Conservation (phyloP, 2,329 filamentous ascomycete species). For the Fusarium duplospermum region DNA sequence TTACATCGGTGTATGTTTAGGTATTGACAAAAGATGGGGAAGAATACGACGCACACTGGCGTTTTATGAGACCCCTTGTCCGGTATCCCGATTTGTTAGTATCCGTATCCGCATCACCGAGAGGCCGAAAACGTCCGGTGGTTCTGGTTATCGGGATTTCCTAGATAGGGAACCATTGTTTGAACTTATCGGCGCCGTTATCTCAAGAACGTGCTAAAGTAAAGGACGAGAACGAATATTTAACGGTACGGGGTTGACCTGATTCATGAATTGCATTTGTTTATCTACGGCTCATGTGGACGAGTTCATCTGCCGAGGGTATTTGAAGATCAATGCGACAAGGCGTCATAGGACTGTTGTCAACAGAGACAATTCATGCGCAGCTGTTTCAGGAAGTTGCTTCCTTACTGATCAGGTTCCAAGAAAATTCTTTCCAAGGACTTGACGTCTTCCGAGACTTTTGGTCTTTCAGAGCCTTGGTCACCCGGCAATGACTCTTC, state of each 20-base stretch:
- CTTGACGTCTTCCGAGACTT: neutral
- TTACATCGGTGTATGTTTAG: no score
- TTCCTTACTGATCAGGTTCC: neutral
- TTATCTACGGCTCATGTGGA: neutral
- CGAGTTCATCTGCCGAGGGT: slow-evolving; percentile 10
- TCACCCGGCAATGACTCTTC: slow-evolving; percentile 34
- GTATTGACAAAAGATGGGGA: neutral
- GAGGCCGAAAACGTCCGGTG: slow-evolving; percentile 18
- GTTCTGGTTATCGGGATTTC: slow-evolving; percentile 26
- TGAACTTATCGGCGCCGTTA: slow-evolving; percentile 4
- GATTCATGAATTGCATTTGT: neutral
- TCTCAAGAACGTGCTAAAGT: neutral
- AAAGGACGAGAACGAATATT: neutral
- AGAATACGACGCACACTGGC: neutral
- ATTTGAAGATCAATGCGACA: slow-evolving; percentile 9
- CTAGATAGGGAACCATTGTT: slow-evolving; percentile 14
- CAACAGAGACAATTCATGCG: slow-evolving; percentile 4
- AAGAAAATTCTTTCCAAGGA: neutral
- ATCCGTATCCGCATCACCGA: slow-evolving; percentile 15
- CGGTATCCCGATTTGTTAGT: slow-evolving; percentile 3
- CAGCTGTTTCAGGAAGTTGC: neutral
- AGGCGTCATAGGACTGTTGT: slow-evolving; percentile 3
- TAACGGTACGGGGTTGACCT: neutral
- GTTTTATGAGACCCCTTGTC: neutral
- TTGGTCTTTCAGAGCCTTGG: slow-evolving; percentile 3